A percentile compares a stretch with the other conserved stretches of the same genome.
Conservation (phyloP, 1,139 yeast genomes). For the Kodamaea suecica region DNA sequence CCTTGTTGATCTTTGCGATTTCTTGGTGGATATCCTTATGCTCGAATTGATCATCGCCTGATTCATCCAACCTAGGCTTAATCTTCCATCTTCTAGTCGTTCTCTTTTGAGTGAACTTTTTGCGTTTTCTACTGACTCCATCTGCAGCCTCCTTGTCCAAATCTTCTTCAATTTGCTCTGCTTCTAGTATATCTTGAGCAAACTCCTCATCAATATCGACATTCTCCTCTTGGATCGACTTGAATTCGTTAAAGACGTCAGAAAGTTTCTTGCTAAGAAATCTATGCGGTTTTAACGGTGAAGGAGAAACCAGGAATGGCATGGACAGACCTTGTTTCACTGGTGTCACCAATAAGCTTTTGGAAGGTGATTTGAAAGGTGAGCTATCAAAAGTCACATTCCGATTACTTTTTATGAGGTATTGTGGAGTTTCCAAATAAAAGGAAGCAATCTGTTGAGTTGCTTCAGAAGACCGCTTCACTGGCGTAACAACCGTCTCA, state of each 20-base stretch:
- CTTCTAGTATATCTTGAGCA: conserved; percentile 4
- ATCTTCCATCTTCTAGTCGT: conserved; percentile 60
- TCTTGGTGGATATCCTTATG: conserved; percentile 41
- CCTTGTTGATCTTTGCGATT: conserved; percentile 29
- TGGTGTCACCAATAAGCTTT: conserved; percentile 7
- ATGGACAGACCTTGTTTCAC: conserved; percentile 8
- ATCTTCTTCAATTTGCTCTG: conserved; percentile 13
- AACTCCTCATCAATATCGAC: conserved; percentile 11
- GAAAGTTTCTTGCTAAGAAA: conserved; percentile 33
- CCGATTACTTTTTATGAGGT: conserved; percentile 25
- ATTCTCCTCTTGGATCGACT: conserved; percentile 20
- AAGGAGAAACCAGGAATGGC: conserved; percentile 42
- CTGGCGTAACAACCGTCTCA: conserved; percentile 7
- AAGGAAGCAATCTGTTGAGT: background rate
- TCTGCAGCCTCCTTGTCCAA: conserved; percentile 18
- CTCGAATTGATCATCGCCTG: conserved; percentile 26
- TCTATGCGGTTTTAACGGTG: conserved; percentile 42
- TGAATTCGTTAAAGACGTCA: conserved; percentile 30
- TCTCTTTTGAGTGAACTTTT: conserved; percentile 53
- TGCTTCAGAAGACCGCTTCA: conserved; percentile 5
- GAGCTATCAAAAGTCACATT: conserved; percentile 19
- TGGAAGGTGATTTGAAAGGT: background rate
- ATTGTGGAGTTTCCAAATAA: conserved; percentile 31
- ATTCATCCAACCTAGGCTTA: conserved; percentile 37
- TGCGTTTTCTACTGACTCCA: conserved; percentile 23